These are phyloP conservation scores for Rosellinia necatrix DNA, from an alignment of 2,329 filamentous ascomycete genomes.

Conservation along the genomic window DNA sequence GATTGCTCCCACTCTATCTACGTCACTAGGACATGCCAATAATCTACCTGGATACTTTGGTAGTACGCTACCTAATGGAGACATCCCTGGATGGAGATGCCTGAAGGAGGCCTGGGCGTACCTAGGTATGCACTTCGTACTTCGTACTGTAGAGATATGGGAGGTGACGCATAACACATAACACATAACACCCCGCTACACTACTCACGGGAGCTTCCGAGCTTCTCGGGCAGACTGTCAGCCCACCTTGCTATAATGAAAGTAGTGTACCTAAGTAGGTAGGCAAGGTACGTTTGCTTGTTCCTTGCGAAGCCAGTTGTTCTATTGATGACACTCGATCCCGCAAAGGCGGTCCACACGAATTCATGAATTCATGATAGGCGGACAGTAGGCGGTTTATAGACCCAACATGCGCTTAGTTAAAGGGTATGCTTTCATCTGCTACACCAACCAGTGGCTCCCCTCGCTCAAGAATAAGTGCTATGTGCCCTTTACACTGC, in stretches of 20 bases:
- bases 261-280: background rate
- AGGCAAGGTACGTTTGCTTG: background rate
- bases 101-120: constrained; percentile 2
- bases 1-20: constrained; percentile 12
- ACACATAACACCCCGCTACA: too few species aligned
- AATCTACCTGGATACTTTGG: background rate
- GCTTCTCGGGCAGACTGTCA: background rate
- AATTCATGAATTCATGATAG: background rate
- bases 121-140: too few species aligned
- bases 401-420: background rate
- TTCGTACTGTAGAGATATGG: too few species aligned
- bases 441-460: constrained; percentile 2
- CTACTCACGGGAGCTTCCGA: constrained; percentile 20
- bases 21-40: constrained; percentile 19
- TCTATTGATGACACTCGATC: background rate
- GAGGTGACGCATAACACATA: constrained; percentile 6
- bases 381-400: background rate
- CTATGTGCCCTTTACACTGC: constrained; percentile 15
- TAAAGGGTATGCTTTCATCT: constrained; percentile 11
- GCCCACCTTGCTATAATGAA: background rate
- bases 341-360: background rate
- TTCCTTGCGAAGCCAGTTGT: background rate
- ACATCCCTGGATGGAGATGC: background rate
- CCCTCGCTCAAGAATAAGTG: constrained; percentile 12
- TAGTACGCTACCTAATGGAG: background rate